These are phyloP conservation scores for Backusella morwellensis DNA, from an alignment of 192 early-diverging fungal species.

Conservation along the genomic window DNA sequence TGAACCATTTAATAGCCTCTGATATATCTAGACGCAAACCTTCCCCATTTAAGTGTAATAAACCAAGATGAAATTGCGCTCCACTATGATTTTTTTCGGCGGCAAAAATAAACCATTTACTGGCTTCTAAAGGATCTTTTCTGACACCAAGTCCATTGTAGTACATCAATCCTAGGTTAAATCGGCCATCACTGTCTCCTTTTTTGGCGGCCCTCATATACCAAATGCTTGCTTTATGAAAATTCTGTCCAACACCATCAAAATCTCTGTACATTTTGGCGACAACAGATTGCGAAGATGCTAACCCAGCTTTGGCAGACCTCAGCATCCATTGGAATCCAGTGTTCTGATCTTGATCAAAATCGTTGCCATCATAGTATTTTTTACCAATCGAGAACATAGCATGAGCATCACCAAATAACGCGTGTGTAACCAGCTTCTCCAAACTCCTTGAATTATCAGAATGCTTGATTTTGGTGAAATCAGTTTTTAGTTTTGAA, in stretches of 20 bases:
- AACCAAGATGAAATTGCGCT: background rate
- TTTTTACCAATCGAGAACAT: background rate
- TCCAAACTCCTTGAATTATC: background rate
- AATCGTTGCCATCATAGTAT: background rate
- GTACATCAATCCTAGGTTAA: background rate
- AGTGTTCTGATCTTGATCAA: background rate
- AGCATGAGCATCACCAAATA: background rate
- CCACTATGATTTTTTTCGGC: background rate
- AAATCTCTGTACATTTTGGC: background rate
- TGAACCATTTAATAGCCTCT: background rate
- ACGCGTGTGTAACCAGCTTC: background rate
- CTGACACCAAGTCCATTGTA: background rate
- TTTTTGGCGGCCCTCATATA: too few species aligned
- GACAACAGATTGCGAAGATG: background rate
- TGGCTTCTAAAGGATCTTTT: background rate
- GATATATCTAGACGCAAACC: background rate
- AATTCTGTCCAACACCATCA: background rate
- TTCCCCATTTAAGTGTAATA: background rate
- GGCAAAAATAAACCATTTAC: background rate
- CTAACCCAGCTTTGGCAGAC: background rate
- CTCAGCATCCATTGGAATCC: background rate
- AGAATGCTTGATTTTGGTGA: background rate
- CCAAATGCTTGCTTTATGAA: background rate
- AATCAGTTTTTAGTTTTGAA: background rate
- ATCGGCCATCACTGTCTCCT: background rate